Evolutionary conservation across 345 rosid genomes (phyloP).

Genomic region (Euphorbia pulcherrima): DNA sequence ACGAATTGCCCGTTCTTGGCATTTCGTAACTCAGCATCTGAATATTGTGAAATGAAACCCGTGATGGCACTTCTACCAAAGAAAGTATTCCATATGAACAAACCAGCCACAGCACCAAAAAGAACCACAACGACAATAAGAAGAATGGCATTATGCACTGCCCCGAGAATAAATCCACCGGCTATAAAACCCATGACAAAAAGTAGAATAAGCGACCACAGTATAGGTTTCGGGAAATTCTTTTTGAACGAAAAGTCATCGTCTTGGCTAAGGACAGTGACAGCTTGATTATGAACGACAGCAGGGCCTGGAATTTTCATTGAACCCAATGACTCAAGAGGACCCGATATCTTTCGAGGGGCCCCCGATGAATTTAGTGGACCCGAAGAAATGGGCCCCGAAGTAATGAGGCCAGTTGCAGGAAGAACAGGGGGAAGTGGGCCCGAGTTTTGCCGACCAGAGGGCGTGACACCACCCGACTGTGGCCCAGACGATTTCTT

Average conservation of each 20-base stretch:
- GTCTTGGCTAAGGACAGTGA: constrained; percentile 64
- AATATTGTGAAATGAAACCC: constrained; percentile 64
- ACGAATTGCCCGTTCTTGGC: constrained; percentile 95
- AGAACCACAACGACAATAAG: constrained; percentile 70
- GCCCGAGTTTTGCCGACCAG: constrained; percentile 86
- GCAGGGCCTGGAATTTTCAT: constrained; percentile 54
- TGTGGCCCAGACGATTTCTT: constrained; percentile 92
- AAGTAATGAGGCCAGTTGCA: constrained; percentile 88
- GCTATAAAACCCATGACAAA: constrained; percentile 82
- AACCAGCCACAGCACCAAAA: constrained; percentile 53
- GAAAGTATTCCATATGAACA: constrained; percentile 81
- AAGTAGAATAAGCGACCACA: constrained; percentile 67
- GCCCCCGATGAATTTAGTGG: constrained; percentile 78
- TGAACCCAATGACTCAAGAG: constrained; percentile 77
- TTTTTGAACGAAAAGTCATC: constrained; percentile 65
- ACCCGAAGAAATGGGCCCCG: constrained; percentile 87
- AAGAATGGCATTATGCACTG: constrained; percentile 83
- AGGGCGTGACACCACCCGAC: constrained; percentile 79
- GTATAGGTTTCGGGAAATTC: constrained; percentile 67
- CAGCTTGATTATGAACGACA: constrained; percentile 71
- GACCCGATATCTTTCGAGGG: constrained; percentile 91
- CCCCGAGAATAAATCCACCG: constrained; percentile 82
- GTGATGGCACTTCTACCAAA: constrained; percentile 75
- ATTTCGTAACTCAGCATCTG: constrained; percentile 93
- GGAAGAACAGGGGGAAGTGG: constrained; percentile 86